These are phyloP conservation scores for Coniochaeta prunicola DNA, from an alignment of 2,329 filamentous ascomycete species.

Conservation along the genomic window DNA sequence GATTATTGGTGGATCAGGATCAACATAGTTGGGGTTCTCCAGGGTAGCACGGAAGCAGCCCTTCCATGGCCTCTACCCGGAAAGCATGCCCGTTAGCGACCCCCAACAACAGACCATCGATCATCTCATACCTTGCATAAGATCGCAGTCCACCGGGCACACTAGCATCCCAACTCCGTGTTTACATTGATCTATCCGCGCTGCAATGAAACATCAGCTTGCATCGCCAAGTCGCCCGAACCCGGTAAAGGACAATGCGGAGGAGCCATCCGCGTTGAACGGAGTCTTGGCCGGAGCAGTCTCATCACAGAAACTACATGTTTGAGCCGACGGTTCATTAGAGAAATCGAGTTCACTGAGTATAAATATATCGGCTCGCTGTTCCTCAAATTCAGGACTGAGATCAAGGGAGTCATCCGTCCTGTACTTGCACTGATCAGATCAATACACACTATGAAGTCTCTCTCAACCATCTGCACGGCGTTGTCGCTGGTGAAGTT, in stretches of 20 bases:
- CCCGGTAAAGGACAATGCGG: not conserved
- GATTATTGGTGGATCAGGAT: not conserved
- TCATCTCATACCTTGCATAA: not conserved
- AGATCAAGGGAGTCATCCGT: not conserved
- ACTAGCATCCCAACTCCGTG: not conserved
- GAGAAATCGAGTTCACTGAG: not conserved
- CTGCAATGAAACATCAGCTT: not conserved
- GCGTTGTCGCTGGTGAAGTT: conserved; percentile 26
- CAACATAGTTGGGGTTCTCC: not conserved
- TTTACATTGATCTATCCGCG: not conserved
- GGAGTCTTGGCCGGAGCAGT: too few relatives aligned
- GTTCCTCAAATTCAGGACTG: not conserved
- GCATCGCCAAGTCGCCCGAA: conserved; percentile 4
- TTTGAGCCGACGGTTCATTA: not conserved
- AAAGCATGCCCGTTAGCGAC: not conserved
- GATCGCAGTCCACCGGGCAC: not conserved
- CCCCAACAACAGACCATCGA: not conserved
- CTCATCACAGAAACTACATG: too few relatives aligned
- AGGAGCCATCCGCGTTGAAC: not conserved
- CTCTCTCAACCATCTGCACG: conserved; percentile 20
- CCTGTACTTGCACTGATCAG: not conserved
- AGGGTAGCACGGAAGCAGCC: not conserved
- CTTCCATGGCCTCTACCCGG: not conserved
- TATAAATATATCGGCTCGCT: not conserved
- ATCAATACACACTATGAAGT: conserved; percentile 16